phyloP scores from a whole-genome alignment of 2,329 filamentous ascomycete genomes.

The Phialophora expanda region DNA sequence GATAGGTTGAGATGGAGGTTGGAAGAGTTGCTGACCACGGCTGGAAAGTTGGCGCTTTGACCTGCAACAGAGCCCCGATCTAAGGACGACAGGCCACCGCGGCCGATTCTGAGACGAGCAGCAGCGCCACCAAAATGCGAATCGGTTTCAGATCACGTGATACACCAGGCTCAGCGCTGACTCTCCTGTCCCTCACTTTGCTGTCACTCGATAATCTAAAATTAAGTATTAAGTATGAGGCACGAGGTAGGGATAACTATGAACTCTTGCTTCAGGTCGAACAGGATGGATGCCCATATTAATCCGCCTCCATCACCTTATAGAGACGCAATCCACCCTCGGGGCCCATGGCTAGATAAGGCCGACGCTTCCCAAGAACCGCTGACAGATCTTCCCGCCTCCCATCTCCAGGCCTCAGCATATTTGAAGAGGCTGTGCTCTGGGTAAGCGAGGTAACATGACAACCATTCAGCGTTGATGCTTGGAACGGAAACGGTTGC shows the following conservation, averaged over 20 bases:
- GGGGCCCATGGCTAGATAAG: slow-evolving; percentile 5
- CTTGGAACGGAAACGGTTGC: slow-evolving; percentile 7
- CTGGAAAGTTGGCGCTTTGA: slow-evolving; percentile 35
- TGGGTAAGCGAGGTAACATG: slow-evolving; percentile 17
- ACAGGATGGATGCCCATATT: background rate
- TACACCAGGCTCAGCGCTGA: background rate
- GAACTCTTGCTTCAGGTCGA: background rate
- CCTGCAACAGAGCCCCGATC: slow-evolving; percentile 26
- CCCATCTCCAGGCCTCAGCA: slow-evolving; percentile 9
- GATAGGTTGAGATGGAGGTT: slow-evolving; percentile 27
- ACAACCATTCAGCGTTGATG: background rate
- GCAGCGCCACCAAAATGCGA: slow-evolving; percentile 4
- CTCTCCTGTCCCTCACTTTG: background rate
- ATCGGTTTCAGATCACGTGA: slow-evolving; percentile 18
- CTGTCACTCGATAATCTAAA: background rate
- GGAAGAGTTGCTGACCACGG: slow-evolving; percentile 30
- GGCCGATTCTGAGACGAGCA: slow-evolving; percentile 21
- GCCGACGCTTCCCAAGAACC: background rate
- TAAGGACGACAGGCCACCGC: slow-evolving; percentile 12
- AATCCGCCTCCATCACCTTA: background rate
- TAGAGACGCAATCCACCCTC: background rate
- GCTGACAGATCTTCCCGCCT: background rate
- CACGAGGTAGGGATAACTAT: background rate
- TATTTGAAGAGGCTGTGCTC: slow-evolving; percentile 26
- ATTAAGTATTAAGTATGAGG: slow-evolving; percentile 11